Percentiles rank a stretch among this genome's conserved stretches.
These are phyloP conservation scores for Eucalyptus urophylla DNA, from an alignment of 345 rosid species.

Conservation along the genomic window DNA sequence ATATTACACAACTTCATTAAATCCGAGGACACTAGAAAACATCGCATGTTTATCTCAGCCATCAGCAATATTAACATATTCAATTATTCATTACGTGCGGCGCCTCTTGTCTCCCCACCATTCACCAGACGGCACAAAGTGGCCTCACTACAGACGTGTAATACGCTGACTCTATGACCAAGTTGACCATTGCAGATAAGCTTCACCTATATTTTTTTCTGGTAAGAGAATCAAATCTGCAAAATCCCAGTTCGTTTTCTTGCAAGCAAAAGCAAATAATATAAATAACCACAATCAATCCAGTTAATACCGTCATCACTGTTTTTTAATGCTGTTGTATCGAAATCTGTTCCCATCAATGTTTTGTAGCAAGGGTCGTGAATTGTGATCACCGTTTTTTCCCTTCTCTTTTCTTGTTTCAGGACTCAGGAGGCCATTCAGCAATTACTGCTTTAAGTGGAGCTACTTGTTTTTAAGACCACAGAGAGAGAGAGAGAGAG, in stretches of 20 bases:
- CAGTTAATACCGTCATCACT: background rate
- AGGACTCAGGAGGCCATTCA: background rate
- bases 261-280: background rate
- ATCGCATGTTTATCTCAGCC: background rate
- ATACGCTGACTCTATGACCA: background rate
- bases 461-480: background rate
- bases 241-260: background rate
- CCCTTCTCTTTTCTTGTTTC: background rate
- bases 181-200: background rate
- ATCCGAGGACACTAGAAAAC: background rate
- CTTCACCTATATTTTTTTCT: background rate
- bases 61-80: background rate
- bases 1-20: background rate
- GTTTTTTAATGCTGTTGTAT: background rate
- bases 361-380: background rate
- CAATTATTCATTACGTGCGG: background rate
- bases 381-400: background rate
- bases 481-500: background rate
- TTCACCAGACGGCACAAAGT: background rate
- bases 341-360: background rate
- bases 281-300: background rate
- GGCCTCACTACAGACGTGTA: background rate
- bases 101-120: background rate
- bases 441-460: background rate
- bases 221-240: background rate